Evolutionary conservation across 1,139 yeast genomes (phyloP), one percentile per base, ranked within the genome.

Genomic region (Hyphopichia fennica): DNA sequence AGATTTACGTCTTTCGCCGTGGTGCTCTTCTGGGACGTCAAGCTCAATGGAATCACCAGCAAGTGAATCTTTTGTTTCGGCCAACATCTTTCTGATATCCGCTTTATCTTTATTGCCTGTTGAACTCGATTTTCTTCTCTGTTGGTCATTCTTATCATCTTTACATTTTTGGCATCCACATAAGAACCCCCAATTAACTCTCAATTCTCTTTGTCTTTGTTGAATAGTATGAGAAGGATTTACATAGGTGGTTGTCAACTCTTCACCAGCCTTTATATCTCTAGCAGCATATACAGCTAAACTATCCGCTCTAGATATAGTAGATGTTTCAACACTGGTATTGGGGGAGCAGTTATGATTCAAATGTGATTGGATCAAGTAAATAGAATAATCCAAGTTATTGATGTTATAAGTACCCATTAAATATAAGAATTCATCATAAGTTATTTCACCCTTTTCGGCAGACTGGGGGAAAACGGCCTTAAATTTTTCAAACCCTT

Each of bases 111-210:
- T 51, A 3, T 48, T 41, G 15, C 47, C 44, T 18, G 35, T 5
- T 9, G 54, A 51, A 35, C 65, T 60, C 1, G 74, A 67, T 47
- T 69, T 68, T 42, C 73, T 57, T 41, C 70, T 53, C 20, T 70
- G 72, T 41, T 67, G 72, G 2, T 45, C 50, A 42, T 70, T 63
- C 37, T 73, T 64, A 48, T 86, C 95, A 6, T 65, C 66, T 52
- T 77, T 75, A 62, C 96, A 88, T 47, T 84, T 78, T 9, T 60
- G 51, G 59, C 96, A 88, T 20, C 60, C 65, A 60, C 96, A 88
- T n/a, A 76, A 55, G 58, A 88, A 88, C 4, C 96, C 96, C 89
- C 90, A 88, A 53, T 85, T 83, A n/a, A 82, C 81, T 43, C 91
- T 67, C 40, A 88, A 66, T 48, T 79, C 83, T 47, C 87, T 64